Base-by-base conservation (phyloP, 768 basidiomycete species). In the Phaffia tasmanica region DNA sequence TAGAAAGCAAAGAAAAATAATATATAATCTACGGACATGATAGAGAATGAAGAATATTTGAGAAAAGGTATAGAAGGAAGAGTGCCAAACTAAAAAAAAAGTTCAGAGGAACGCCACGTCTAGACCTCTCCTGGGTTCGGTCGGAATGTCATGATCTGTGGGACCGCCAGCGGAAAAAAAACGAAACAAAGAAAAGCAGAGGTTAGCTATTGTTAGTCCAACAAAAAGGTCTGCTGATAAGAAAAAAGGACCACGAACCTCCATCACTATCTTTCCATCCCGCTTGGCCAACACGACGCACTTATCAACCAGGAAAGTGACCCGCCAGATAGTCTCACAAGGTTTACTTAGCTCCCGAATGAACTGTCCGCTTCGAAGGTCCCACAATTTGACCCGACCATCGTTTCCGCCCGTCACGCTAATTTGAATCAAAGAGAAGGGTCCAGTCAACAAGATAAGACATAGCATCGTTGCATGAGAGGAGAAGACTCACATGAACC, bases 201-300 rank as follows among this genome's bases (percentile, higher is more conserved):
- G 8, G 23, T 35, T 18, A 16, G 6, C 18, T 9, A 4, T 9
- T 16, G 27, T 21, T 15, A 9, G 19, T 21, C 25, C 1, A 11
- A 30, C 23, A 14, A 35, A 35, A 5, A 42, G 21, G 25, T 27
- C 8, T 21, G 5, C 15, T 16, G 1, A 48, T 7, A 30, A 50
- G 30, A 49, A 21, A 27, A 27, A 27, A 19, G 16, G 49, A 30
- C 14, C 7, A 64, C 67, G 57, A 47, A 93, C 84, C 80, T 94
- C 93, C 76, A 93, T 83, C 23, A 88, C 84, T 62, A 88, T 91
- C 80, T 86, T 86, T 30, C 85, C 86, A 35, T 80, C 83, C 67
- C 88, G 80, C 79, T 83, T 85, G 77, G 87, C 88, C 79, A 91
- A 83, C 51, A 95, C 80, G 23, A 86, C 88, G 74, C 84, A 86